Evolutionary conservation across 768 basidiomycete genomes (phyloP), one percentile per base, ranked within the genome.

Genomic region (Vararia minispora): DNA sequence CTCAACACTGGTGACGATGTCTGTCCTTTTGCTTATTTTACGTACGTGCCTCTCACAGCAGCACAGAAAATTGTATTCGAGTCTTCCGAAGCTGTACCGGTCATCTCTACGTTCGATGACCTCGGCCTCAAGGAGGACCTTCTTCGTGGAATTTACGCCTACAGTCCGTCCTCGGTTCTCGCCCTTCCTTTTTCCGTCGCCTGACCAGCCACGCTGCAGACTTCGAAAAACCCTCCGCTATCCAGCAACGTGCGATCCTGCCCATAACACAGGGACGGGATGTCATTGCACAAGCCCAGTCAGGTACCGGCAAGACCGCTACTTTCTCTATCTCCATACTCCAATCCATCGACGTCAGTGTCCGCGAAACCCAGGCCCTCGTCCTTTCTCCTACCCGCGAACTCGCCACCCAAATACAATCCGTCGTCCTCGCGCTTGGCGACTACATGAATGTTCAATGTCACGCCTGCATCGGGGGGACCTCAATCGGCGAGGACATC

Each of bases 381-480:
- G 83, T 99, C 41, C 74, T 99, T 25, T 95, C 94, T 5, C 94
- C 94, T 3, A 99, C 94, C n/a, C 86, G 94, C 47, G 94, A 99
- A 66, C 72, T 98, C 41, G 94, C 94, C 16, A 91, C 90, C n/a
- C 94, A 97, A 66, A 99, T 95, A 53, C 92, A 97, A 61, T 94
- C 88, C 34, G 92, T 97, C 47, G 78, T 98, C 22, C 75, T 97
- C 42, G 94, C 94, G 20, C 66, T 99, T 24, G 94, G 94, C 34
- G 92, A 98, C 68, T 97, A 97, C 60, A 94, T 97, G 92, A 95
- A 95, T 57, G 87, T 99, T 43, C 90, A 95, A 56, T 98, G 94
- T 61, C 91, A 97, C 58, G 92, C 91, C 30, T 95, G 92, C 61
- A 95, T 98, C 55, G 94, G 94, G 30, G 94, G 94, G 30, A 94